A percentile compares a stretch with the other conserved stretches of the same genome.
phyloP scores from a whole-genome alignment of 169 alveolate species.

The Cryptosporidium tyzzeri region DNA sequence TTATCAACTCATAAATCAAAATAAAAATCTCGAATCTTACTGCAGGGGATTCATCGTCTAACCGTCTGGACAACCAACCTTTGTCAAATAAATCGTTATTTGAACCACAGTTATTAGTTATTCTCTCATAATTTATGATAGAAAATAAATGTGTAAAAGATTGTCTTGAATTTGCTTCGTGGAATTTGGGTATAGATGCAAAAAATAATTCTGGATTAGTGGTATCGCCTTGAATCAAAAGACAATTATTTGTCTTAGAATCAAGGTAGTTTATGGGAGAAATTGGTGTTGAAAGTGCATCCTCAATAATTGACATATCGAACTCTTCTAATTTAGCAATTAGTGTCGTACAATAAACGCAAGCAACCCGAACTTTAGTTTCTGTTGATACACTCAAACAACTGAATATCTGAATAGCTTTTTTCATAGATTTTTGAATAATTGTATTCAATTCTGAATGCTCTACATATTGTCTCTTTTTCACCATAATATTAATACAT shows the following conservation, averaged over 20 bases:
- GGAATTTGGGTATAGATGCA: not conserved
- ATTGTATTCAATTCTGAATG: not conserved
- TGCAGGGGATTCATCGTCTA: slow-evolving; percentile 71
- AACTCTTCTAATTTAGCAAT: not conserved
- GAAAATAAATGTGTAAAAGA: slow-evolving; percentile 26
- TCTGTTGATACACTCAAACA: slow-evolving; percentile 26
- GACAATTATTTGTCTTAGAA: not conserved
- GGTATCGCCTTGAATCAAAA: slow-evolving; percentile 23
- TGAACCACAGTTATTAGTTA: slow-evolving; percentile 7
- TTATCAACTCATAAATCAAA: slow-evolving; percentile 18
- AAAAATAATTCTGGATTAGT: not conserved
- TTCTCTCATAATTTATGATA: not conserved
- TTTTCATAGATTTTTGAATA: slow-evolving; percentile 6
- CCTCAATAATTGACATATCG: slow-evolving; percentile 17
- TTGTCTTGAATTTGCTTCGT: not conserved
- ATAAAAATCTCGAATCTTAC: slow-evolving; percentile 64
- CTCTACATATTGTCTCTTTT: not conserved
- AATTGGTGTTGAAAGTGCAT: slow-evolving; percentile 53
- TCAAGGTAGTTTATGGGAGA: slow-evolving; percentile 17
- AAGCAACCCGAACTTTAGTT: slow-evolving; percentile 27
- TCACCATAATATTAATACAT: not conserved
- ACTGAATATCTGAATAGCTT: slow-evolving; percentile 37
- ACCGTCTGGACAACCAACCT: slow-evolving; percentile 55
- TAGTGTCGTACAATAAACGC: slow-evolving; percentile 17
- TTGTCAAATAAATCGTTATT: slow-evolving; percentile 24